Conservation (phyloP, 1,284 basidiomycete species). For the Moesziomyces parantarcticus region DNA sequence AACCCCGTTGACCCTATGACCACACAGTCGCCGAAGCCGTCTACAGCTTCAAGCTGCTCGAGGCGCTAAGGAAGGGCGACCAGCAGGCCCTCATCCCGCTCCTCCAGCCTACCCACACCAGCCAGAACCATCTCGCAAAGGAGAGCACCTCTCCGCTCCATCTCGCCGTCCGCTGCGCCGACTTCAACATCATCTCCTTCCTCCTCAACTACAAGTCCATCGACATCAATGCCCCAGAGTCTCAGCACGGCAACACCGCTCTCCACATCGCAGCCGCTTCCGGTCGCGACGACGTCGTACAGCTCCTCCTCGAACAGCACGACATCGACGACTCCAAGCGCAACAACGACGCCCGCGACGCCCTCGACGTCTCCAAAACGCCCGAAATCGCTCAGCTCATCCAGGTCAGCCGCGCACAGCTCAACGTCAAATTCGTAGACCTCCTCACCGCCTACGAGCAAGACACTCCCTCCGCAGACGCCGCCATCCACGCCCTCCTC, state of each 20-base stretch:
- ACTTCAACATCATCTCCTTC: conserved; percentile 72
- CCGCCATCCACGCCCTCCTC: conserved; percentile 69
- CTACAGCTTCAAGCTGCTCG: conserved; percentile 78
- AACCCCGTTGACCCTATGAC: background rate
- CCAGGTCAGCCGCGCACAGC: conserved; percentile 79
- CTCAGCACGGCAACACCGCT: conserved; percentile 76
- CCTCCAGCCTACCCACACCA: conserved; percentile 59
- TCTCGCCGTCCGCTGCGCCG: conserved; percentile 84
- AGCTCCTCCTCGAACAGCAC: conserved; percentile 71
- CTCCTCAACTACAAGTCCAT: conserved; percentile 78
- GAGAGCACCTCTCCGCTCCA: conserved; percentile 75
- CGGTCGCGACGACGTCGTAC: conserved; percentile 79
- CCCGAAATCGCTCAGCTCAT: conserved; percentile 77
- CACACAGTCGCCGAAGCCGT: conserved; percentile 47
- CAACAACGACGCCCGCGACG: conserved; percentile 78
- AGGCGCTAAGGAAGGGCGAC: conserved; percentile 73
- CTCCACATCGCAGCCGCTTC: conserved; percentile 87
- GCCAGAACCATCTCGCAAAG: conserved; percentile 24
- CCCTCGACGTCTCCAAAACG: conserved; percentile 78
- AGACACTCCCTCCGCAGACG: conserved; percentile 69
- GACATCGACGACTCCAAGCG: conserved; percentile 82
- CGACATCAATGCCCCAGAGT: conserved; percentile 61
- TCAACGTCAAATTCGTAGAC: conserved; percentile 81
- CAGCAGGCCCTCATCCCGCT: conserved; percentile 47
- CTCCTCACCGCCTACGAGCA: conserved; percentile 71